These are phyloP conservation scores for Kurtzmaniella quercitrusa DNA, from an alignment of 1,139 yeast genomes.

Conservation along the genomic window DNA sequence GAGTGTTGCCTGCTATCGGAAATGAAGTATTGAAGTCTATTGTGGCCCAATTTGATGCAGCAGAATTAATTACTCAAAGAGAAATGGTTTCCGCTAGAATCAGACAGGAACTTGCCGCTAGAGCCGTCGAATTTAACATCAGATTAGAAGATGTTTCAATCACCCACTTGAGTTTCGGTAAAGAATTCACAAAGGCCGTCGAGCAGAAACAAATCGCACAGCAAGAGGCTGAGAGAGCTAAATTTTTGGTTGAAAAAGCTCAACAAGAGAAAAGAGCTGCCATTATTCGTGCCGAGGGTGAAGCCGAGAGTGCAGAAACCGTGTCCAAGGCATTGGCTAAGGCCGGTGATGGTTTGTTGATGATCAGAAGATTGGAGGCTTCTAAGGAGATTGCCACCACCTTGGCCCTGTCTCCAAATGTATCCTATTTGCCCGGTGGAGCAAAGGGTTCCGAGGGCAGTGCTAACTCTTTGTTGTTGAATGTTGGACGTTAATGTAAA, in stretches of 20 bases:
- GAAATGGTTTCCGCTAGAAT: conserved; percentile 91
- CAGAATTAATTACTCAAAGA: conserved; percentile 95
- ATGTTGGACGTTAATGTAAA: conserved; percentile 30
- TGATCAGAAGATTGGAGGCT: conserved; percentile 95
- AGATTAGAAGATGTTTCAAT: conserved; percentile 95
- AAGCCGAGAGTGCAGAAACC: conserved; percentile 96
- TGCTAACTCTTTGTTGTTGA: conserved; percentile 38
- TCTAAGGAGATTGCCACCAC: conserved; percentile 92
- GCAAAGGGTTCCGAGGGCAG: conserved; percentile 25
- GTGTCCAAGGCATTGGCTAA: conserved; percentile 90
- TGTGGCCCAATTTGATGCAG: conserved; percentile 98
- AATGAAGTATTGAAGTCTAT: conserved; percentile 92
- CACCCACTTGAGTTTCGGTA: conserved; percentile 96
- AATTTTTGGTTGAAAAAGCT: conserved; percentile 90
- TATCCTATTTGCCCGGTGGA: conserved; percentile 81
- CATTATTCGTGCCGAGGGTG: conserved; percentile 98
- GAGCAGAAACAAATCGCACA: conserved; percentile 99
- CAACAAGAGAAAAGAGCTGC: conserved; percentile 96
- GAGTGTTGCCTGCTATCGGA: conserved; percentile 95
- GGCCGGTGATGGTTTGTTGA: conserved; percentile 93
- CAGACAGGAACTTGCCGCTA: conserved; percentile 75
- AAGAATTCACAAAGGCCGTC: conserved; percentile 96
- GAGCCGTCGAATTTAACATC: conserved; percentile 88
- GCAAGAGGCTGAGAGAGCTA: conserved; percentile 98
- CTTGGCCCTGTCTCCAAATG: conserved; percentile 76